phyloP scores from a whole-genome alignment of 2,329 filamentous ascomycete species.

The Aspergillus cejpii region DNA sequence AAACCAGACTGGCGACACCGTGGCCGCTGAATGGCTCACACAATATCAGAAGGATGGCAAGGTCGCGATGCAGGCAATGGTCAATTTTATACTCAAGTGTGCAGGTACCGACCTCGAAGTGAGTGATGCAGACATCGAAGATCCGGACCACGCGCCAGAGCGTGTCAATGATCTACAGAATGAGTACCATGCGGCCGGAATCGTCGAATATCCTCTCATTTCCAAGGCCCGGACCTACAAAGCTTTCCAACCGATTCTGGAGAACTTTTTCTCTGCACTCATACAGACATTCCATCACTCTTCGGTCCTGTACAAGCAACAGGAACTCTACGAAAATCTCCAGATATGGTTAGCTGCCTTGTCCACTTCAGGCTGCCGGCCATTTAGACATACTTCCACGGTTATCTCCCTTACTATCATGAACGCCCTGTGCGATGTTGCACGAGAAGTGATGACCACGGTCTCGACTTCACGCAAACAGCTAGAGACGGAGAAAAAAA shows the following conservation, averaged over 20 bases:
- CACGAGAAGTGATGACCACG: slow-evolving; percentile 61
- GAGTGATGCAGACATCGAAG: slow-evolving; percentile 74
- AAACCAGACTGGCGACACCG: slow-evolving; percentile 49
- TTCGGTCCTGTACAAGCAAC: slow-evolving; percentile 71
- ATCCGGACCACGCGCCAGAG: slow-evolving; percentile 77
- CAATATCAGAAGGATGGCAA: slow-evolving; percentile 52
- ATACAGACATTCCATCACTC: slow-evolving; percentile 73
- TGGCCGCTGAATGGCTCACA: slow-evolving; percentile 53
- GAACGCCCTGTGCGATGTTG: slow-evolving; percentile 67
- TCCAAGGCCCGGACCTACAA: slow-evolving; percentile 69
- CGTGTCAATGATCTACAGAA: slow-evolving; percentile 79
- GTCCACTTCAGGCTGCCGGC: slow-evolving; percentile 78
- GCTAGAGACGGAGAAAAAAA: slow-evolving; percentile 68
- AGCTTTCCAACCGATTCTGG: slow-evolving; percentile 69
- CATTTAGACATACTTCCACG: slow-evolving; percentile 90
- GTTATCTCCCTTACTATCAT: slow-evolving; percentile 75
- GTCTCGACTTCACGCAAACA: slow-evolving; percentile 73
- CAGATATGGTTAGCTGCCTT: slow-evolving; percentile 84
- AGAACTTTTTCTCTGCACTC: slow-evolving; percentile 71
- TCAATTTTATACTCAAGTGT: slow-evolving; percentile 58
- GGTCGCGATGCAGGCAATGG: slow-evolving; percentile 50
- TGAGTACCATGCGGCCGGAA: slow-evolving; percentile 73
- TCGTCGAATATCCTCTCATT: slow-evolving; percentile 86
- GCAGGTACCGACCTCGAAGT: slow-evolving; percentile 77
- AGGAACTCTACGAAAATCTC: slow-evolving; percentile 75